Evolutionary conservation across 2,329 filamentous ascomycete species (phyloP).

Genomic region (Diplocarpon rosae): DNA sequence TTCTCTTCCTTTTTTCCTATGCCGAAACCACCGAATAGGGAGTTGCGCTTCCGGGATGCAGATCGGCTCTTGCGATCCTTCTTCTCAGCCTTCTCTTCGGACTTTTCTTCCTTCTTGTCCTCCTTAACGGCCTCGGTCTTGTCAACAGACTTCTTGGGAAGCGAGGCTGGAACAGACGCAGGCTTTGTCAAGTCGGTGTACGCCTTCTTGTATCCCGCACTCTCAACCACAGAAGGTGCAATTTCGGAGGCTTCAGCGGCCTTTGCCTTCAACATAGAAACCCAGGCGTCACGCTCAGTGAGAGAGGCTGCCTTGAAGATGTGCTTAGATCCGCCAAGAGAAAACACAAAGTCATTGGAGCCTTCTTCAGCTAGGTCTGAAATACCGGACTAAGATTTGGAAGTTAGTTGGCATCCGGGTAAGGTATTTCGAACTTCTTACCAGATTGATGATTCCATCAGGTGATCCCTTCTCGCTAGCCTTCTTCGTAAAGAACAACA

Average conservation of each 20-base stretch:
- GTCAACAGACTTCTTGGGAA: constrained; percentile 28
- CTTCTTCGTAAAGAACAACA: constrained; percentile 75
- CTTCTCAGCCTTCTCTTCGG: constrained; percentile 41
- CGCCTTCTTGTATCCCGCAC: constrained; percentile 72
- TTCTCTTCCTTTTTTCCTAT: constrained; percentile 30
- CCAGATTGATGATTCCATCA: constrained; percentile 73
- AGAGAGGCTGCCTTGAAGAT: constrained; percentile 70
- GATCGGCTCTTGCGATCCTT: constrained; percentile 52
- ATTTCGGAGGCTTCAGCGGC: constrained; percentile 76
- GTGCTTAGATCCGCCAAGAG: constrained; percentile 81
- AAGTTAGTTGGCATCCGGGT: constrained; percentile 27
- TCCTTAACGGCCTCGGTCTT: constrained; percentile 27
- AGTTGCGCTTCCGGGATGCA: constrained; percentile 53
- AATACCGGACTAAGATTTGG: constrained; percentile 40
- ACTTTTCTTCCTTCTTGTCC: constrained; percentile 28
- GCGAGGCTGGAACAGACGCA: constrained; percentile 28
- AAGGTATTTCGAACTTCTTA: too few species aligned
- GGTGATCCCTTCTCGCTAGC: constrained; percentile 71
- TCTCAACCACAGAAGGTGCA: constrained; percentile 59
- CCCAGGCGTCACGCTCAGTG: constrained; percentile 86
- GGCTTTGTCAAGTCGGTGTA: constrained; percentile 31
- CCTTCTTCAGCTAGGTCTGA: constrained; percentile 63
- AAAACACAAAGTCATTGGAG: constrained; percentile 74
- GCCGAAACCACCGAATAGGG: constrained; percentile 48
- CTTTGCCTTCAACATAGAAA: constrained; percentile 71